phyloP scores from a whole-genome alignment of 495 filamentous ascomycete genomes.

The Hypoxylon subgilvum region DNA sequence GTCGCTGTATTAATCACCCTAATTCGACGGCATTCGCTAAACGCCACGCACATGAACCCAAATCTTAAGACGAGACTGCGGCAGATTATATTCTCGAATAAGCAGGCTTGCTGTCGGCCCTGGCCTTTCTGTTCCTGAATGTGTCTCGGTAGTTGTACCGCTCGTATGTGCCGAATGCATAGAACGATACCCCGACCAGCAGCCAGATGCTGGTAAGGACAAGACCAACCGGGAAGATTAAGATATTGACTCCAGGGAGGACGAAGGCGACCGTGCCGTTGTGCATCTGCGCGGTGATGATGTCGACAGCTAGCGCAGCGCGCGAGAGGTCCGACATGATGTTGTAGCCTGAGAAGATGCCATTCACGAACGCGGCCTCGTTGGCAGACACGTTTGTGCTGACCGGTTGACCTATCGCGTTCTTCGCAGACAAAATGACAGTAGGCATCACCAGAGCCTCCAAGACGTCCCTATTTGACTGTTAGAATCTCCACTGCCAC shows the following conservation, averaged over 20 bases:
- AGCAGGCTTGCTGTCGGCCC: slow-evolving; percentile 41
- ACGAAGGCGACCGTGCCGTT: slow-evolving; percentile 62
- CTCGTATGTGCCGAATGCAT: slow-evolving; percentile 67
- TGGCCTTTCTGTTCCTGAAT: slow-evolving; percentile 62
- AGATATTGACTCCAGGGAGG: slow-evolving; percentile 68
- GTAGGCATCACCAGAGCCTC: slow-evolving; percentile 67
- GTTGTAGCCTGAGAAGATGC: slow-evolving; percentile 64
- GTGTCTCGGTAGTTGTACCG: slow-evolving; percentile 68
- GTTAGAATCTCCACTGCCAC: slow-evolving; percentile 43
- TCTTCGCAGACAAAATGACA: slow-evolving; percentile 63
- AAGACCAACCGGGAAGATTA: slow-evolving; percentile 71
- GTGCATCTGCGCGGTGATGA: slow-evolving; percentile 38
- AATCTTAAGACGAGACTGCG: background rate
- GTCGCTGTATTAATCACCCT: slow-evolving; percentile 18
- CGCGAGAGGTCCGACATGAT: slow-evolving; percentile 49
- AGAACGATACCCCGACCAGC: slow-evolving; percentile 57
- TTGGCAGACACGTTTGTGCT: slow-evolving; percentile 67
- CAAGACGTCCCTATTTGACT: slow-evolving; percentile 52
- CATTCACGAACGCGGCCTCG: slow-evolving; percentile 72
- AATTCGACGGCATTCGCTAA: slow-evolving; percentile 7
- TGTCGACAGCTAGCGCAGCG: slow-evolving; percentile 50
- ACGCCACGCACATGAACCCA: slow-evolving; percentile 14
- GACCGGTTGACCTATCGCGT: slow-evolving; percentile 51
- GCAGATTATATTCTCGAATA: slow-evolving; percentile 44
- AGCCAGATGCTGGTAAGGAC: slow-evolving; percentile 70